Percentiles rank a stretch among this genome's conserved stretches.
Evolutionary conservation across 2,329 filamentous ascomycete species (phyloP).

Genomic region (Cordyceps sp.): DNA sequence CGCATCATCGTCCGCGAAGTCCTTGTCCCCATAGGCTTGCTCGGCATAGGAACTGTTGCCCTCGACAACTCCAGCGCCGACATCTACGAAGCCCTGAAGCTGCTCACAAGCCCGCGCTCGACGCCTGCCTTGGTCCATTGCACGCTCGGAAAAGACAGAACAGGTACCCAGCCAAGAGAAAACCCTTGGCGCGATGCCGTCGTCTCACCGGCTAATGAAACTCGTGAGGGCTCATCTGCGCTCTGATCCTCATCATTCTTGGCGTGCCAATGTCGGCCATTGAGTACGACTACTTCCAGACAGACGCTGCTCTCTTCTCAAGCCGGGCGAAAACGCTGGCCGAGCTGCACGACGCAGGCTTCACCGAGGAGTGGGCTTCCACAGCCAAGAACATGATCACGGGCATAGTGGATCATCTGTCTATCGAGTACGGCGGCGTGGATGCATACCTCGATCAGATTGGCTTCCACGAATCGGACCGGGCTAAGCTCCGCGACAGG

Average conservation of each 20-base stretch:
- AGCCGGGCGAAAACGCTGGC: conserved; percentile 46
- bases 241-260: conserved; percentile 50
- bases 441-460: conserved; percentile 46
- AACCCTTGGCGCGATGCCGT: no score
- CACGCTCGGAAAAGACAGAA: conserved; percentile 75
- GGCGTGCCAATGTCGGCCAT: conserved; percentile 41
- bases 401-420: conserved; percentile 39
- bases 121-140: conserved; percentile 64
- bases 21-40: conserved; percentile 55
- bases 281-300: conserved; percentile 54
- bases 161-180: conserved; percentile 20
- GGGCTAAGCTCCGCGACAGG: conserved; percentile 21
- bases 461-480: conserved; percentile 33
- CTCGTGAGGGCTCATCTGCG: conserved; percentile 46
- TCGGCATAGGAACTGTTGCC: conserved; percentile 52
- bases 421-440: conserved; percentile 47
- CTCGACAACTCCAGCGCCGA: conserved; percentile 50
- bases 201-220: not conserved
- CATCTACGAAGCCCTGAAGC: conserved; percentile 24
- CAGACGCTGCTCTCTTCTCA: conserved; percentile 37
- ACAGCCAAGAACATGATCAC: conserved; percentile 50
- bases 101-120: conserved; percentile 16
- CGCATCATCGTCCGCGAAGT: conserved; percentile 51
- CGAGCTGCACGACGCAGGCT: conserved; percentile 54
- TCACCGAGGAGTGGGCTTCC: conserved; percentile 56